phyloP scores from a whole-genome alignment of 306 rosid genomes.

The Prinsepia uniflora region DNA sequence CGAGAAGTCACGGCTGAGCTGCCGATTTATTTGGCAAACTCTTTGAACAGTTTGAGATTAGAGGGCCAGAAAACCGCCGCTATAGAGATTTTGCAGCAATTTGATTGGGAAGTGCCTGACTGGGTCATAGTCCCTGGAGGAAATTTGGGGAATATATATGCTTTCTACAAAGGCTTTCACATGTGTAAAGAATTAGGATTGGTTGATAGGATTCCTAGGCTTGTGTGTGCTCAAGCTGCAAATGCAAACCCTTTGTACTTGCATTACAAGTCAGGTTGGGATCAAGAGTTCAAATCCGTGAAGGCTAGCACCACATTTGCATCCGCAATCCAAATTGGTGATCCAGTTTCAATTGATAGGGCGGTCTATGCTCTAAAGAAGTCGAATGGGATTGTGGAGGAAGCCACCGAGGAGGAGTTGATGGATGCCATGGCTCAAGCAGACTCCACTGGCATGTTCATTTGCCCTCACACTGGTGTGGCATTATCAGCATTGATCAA shows the following conservation, averaged over 20 bases:
- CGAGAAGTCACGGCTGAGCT: constrained; percentile 68
- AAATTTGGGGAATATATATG: constrained; percentile 76
- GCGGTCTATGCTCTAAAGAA: constrained; percentile 70
- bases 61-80: constrained; percentile 90
- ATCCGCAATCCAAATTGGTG: constrained; percentile 83
- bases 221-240: constrained; percentile 91
- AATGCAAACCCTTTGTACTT: constrained; percentile 71
- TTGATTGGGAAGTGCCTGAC: constrained; percentile 85
- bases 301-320: constrained; percentile 65
- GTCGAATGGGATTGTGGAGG: constrained; percentile 79
- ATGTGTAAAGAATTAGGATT: constrained; percentile 81
- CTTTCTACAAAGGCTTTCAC: constrained; percentile 73
- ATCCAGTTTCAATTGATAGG: constrained; percentile 82
- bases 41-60: constrained; percentile 63
- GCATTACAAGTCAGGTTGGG: constrained; percentile 73
- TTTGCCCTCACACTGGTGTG: constrained; percentile 92
- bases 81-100: constrained; percentile 80
- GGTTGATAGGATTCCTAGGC: constrained; percentile 75
- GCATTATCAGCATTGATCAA: constrained; percentile 75
- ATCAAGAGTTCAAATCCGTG: constrained; percentile 47
- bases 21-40: constrained; percentile 68
- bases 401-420: constrained; percentile 83
- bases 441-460: constrained; percentile 82
- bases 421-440: constrained; percentile 89
- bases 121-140: constrained; percentile 88